These are phyloP conservation scores for Xenosphaeropsis pyriputrescens DNA, from an alignment of 2,329 filamentous ascomycete species.

Conservation along the genomic window DNA sequence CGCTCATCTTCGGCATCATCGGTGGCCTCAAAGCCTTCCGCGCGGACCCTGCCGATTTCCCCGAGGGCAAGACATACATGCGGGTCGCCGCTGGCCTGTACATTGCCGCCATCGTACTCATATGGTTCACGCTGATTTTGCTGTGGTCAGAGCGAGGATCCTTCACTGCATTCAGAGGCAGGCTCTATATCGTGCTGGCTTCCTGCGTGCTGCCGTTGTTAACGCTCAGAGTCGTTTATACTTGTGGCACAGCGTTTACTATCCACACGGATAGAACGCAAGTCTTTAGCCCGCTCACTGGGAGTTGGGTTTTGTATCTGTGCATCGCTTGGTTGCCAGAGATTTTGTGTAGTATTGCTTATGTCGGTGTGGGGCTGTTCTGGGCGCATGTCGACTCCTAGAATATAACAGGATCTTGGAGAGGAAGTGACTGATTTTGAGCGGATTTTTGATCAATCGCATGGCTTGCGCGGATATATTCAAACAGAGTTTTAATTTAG, in stretches of 20 bases:
- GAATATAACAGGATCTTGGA: too few relatives aligned
- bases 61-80: not conserved
- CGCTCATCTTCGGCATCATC: not conserved
- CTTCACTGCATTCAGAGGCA: not conserved
- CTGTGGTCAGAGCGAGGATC: not conserved
- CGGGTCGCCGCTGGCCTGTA: conserved; percentile 1
- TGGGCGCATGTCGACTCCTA: too few relatives aligned
- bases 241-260: not conserved
- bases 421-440: too few relatives aligned
- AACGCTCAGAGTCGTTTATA: conserved; percentile 1
- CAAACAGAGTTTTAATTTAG: too few relatives aligned
- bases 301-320: conserved; percentile 2
- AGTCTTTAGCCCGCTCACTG: not conserved
- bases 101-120: not conserved
- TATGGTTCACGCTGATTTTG: not conserved
- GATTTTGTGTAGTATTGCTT: not conserved
- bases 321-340: conserved; percentile 2
- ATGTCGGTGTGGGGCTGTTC: not conserved
- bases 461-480: too few relatives aligned
- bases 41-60: not conserved
- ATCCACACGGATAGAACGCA: too few relatives aligned
- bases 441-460: too few relatives aligned
- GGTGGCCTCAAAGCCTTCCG: conserved; percentile 1
- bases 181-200: not conserved
- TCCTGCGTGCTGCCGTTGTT: conserved; percentile 1